A percentile compares a stretch with the other conserved stretches of the same genome.
Conservation (phyloP, 768 basidiomycete genomes). For the Rhodotorula toruloides region DNA sequence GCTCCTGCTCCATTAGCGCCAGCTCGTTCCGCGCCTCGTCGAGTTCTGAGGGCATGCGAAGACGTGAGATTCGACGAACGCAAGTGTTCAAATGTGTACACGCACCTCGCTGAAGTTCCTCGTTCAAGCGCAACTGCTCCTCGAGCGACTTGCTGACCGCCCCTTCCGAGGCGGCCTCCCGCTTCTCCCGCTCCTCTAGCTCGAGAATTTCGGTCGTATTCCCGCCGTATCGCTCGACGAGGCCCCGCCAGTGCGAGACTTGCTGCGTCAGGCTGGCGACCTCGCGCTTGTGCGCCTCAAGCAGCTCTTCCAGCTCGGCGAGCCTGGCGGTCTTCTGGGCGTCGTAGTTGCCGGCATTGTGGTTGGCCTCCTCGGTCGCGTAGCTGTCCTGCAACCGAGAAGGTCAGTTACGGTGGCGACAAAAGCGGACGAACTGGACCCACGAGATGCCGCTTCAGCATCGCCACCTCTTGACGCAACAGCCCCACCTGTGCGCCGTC, state of each 20-base stretch:
- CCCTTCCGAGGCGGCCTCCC: background rate
- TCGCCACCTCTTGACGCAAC: constrained; percentile 31
- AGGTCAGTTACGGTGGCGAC: no score
- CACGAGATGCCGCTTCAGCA: constrained; percentile 38
- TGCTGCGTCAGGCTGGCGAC: constrained; percentile 12
- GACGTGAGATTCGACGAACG: background rate
- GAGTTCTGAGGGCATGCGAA: constrained; percentile 20
- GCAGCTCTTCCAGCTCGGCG: constrained; percentile 33
- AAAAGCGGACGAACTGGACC: no score
- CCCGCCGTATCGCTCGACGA: constrained; percentile 38
- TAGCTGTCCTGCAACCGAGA: constrained; percentile 30
- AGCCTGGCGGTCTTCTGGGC: constrained; percentile 32
- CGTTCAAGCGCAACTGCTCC: constrained; percentile 31
- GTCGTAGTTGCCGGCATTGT: constrained; percentile 27
- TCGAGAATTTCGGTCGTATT: constrained; percentile 35
- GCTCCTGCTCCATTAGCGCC: constrained; percentile 30
- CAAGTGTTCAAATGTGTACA: no score
- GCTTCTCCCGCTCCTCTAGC: constrained; percentile 22
- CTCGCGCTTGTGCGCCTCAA: constrained; percentile 35
- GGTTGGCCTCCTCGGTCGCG: constrained; percentile 33
- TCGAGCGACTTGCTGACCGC: constrained; percentile 12
- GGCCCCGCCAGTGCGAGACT: constrained; percentile 26
- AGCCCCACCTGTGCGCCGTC: constrained; percentile 17
- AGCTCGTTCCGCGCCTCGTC: constrained; percentile 29
- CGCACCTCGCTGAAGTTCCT: constrained; percentile 28